Evolutionary conservation across 2,329 filamentous ascomycete genomes (phyloP), one percentile per base, ranked within the genome.

Genomic region (Pseudogymnoascus sp.): DNA sequence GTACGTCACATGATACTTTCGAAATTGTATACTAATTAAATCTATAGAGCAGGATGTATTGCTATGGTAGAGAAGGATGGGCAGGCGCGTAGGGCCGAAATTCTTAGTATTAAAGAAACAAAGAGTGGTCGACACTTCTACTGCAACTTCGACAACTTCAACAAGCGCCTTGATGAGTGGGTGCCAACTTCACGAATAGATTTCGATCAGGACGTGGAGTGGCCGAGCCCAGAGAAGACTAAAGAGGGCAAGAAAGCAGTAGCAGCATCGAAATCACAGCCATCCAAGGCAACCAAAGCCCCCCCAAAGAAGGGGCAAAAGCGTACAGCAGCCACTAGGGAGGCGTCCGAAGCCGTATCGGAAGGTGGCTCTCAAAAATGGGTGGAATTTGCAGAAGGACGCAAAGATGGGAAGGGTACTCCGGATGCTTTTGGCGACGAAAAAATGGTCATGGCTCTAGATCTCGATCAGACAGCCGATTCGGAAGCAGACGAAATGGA

Each of bases 131-230:
- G 91, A 40, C 89, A 90, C 63, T 97, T 93, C 73, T 97, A 97
- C 76, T 96, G 96, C 71, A 96, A 97, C 75, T 97, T 97, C 75
- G 91, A 96, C 73, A 96, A 96, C 72, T 97, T 97, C 84, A 97
- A 97, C 78, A 97, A 97, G 76, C 82, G 81, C 68, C 76, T 85
- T 11, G 80, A 84, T 78, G 95, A 99, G 80, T 99, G 95, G 95
- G 88, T 99, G 8, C 82, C 89, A 1, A 84, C 89, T 31, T 82
- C 85, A 37, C 85, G 95, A 37, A 91, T 99, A 68, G 91, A 97
- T 74, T 88, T 99, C 64, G 81, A 84, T 1, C 88, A 91, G 68
- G 93, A 97, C 70, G 95, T 99, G 62, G 95, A 99, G 77, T 99
- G 95, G 93, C 95, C 95, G 18, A 88, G 87, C 65, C 91, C 92